These are phyloP conservation scores for Inga laurina DNA, from an alignment of 306 rosid species.

Conservation along the genomic window DNA sequence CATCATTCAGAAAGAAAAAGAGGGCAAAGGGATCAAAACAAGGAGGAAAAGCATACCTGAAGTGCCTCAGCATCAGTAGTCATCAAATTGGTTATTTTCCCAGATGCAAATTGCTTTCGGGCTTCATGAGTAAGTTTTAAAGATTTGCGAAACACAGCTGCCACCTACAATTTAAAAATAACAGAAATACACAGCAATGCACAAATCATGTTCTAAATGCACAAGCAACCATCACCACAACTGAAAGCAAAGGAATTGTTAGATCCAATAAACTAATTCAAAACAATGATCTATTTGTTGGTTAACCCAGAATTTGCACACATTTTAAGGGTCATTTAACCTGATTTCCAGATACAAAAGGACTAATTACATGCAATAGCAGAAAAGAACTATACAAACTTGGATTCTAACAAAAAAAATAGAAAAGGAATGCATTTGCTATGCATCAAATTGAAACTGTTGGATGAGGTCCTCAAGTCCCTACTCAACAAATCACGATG, in stretches of 20 bases:
- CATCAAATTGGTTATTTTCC: conserved; percentile 97
- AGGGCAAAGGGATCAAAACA: conserved; percentile 15
- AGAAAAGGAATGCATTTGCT: neutral
- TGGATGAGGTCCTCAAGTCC: neutral
- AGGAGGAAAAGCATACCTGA: conserved; percentile 54
- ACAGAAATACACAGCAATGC: conserved; percentile 4
- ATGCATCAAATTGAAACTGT: neutral
- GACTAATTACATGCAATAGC: neutral
- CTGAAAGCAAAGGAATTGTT: neutral
- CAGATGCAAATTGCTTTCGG: conserved; percentile 86
- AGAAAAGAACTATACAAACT: neutral
- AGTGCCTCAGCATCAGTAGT: conserved; percentile 95
- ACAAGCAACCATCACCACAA: neutral
- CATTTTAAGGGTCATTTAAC: neutral
- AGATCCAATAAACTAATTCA: neutral
- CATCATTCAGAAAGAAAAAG: conserved; percentile 13
- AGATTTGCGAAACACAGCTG: conserved; percentile 95
- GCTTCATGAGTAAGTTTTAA: conserved; percentile 97
- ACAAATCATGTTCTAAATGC: conserved; percentile 6
- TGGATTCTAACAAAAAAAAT: neutral
- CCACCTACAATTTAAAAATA: conserved; percentile 57
- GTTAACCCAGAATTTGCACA: neutral
- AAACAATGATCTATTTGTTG: neutral
- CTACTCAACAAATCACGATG: neutral
- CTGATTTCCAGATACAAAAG: neutral